Conservation (phyloP, 768 basidiomycete species). For the Trametes maxima region DNA sequence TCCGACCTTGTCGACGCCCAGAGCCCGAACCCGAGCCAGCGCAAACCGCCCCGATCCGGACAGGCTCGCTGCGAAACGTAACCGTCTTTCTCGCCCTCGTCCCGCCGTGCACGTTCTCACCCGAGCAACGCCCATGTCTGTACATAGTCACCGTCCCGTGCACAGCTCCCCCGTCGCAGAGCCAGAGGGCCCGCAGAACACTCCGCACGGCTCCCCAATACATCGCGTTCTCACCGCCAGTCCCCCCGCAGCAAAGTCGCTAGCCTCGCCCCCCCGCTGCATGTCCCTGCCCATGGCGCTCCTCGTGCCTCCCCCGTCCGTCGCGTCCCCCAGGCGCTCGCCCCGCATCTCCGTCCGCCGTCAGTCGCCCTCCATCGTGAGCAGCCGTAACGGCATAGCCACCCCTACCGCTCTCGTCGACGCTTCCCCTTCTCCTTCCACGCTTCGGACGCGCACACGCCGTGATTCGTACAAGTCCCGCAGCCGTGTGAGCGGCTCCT, state of each 20-base stretch:
- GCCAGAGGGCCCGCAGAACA: not conserved
- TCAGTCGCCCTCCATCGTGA: not conserved
- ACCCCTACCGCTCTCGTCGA: not conserved
- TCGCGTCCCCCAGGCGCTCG: constrained; percentile 6
- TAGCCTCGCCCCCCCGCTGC: not conserved
- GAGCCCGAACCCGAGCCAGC: too few relatives aligned
- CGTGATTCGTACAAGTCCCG: not conserved
- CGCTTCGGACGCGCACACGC: not conserved
- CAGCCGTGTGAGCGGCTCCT: not conserved
- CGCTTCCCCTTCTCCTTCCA: not conserved
- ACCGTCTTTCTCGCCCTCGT: not conserved
- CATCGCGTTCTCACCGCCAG: not conserved
- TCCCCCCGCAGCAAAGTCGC: not conserved
- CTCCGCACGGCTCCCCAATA: not conserved
- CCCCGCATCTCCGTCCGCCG: constrained; percentile 13
- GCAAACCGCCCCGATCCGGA: not conserved
- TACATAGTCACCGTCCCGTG: not conserved
- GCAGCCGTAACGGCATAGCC: not conserved
- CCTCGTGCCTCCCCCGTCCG: constrained; percentile 4
- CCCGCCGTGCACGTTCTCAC: not conserved
- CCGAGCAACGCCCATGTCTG: not conserved
- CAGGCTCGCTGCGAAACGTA: not conserved
- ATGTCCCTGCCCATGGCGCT: constrained; percentile 1
- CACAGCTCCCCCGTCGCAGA: not conserved
- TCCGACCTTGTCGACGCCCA: not conserved